Conservation (phyloP, 805 yeast genomes). For the Lipomyces spencermartinsiae region DNA sequence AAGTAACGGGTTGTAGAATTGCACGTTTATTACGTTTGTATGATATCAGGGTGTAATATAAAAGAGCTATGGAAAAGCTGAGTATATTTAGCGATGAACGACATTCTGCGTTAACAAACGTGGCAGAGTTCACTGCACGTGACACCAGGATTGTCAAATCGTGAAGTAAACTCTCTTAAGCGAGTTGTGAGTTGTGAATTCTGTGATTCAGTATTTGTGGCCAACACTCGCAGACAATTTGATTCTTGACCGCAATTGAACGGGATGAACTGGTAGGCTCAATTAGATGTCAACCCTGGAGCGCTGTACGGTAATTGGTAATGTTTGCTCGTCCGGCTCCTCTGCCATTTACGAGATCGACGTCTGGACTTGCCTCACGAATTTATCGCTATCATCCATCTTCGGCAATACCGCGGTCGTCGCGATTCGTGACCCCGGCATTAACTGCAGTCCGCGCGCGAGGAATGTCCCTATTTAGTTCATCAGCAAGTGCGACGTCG, state of each 20-base stretch:
- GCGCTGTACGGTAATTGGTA: not conserved
- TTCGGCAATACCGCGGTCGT: not conserved
- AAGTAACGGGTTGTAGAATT: not conserved
- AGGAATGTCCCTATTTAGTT: not conserved
- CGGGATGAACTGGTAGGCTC: not conserved
- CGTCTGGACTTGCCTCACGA: not conserved
- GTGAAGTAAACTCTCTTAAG: no score
- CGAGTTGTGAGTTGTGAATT: no score
- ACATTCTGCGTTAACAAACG: not conserved
- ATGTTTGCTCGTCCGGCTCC: not conserved
- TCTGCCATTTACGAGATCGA: not conserved
- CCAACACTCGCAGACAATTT: not conserved
- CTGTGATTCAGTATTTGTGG: not conserved
- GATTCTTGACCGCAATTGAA: not conserved
- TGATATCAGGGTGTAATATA: not conserved
- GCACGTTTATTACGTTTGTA: not conserved
- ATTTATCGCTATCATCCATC: not conserved
- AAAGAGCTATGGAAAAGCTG: not conserved
- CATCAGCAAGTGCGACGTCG: not conserved
- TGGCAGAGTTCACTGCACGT: no score
- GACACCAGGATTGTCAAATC: not conserved
- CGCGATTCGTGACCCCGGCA: not conserved
- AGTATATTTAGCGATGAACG: not conserved
- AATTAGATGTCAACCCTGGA: not conserved
- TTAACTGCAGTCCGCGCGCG: not conserved